phyloP scores from a whole-genome alignment of 208 protist genomes.

The Acanthamoeba sp. region DNA sequence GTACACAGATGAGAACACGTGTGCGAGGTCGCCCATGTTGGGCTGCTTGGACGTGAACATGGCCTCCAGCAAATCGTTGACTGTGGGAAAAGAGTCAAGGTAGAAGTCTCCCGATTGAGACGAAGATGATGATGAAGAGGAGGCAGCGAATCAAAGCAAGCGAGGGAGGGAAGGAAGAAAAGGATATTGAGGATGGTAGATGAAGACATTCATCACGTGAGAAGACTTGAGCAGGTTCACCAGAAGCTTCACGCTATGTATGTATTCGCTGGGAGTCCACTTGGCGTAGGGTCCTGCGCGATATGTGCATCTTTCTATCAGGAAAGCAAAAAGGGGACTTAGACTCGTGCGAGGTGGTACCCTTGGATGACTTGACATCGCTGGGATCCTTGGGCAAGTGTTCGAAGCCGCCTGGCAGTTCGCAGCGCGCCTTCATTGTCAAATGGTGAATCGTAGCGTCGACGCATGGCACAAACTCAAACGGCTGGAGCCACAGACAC shows the following conservation, averaged over 20 bases:
- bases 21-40: neutral
- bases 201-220: slow-evolving; percentile 52
- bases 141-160: too few relatives aligned
- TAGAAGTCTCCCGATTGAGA: neutral
- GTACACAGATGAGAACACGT: neutral
- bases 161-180: neutral
- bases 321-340: neutral
- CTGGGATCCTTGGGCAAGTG: slow-evolving; percentile 1
- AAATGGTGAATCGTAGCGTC: slow-evolving; percentile 19
- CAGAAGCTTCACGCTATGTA: neutral
- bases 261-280: neutral
- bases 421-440: slow-evolving; percentile 14
- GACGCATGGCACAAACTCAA: slow-evolving; percentile 15
- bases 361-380: slow-evolving; percentile 5
- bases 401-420: slow-evolving; percentile 1
- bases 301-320: neutral
- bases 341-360: neutral
- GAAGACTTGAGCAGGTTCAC: slow-evolving; percentile 40
- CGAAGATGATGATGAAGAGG: neutral
- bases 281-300: neutral
- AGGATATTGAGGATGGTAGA: slow-evolving; percentile 54
- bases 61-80: slow-evolving; percentile 26
- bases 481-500: neutral
- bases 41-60: slow-evolving; percentile 55
- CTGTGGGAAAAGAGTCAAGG: slow-evolving; percentile 27